These are phyloP conservation scores for Zasmidium angulare DNA, from an alignment of 2,329 filamentous ascomycete species.

Conservation along the genomic window DNA sequence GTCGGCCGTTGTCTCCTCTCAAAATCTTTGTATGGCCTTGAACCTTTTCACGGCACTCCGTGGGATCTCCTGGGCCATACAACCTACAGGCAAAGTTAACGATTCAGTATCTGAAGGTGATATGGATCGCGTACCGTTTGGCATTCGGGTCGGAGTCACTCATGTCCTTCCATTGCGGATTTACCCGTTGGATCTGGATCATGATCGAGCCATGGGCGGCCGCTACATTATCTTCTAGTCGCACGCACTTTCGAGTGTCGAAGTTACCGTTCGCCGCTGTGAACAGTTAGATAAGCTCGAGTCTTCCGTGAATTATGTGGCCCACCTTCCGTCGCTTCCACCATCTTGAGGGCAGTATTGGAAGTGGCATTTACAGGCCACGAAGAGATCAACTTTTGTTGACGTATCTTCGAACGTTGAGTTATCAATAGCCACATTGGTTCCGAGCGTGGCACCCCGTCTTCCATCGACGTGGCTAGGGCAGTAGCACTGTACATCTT, in stretches of 20 bases:
- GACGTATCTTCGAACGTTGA: no score
- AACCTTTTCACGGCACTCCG: no score
- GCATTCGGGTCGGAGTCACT: neutral
- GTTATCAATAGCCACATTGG: neutral
- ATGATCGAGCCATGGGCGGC: neutral
- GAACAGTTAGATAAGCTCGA: neutral
- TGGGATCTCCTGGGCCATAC: neutral
- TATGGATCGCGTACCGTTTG: neutral
- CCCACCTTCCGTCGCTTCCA: neutral
- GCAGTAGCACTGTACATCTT: neutral
- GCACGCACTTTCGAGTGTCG: neutral
- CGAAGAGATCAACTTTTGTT: no score
- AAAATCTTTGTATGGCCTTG: neutral
- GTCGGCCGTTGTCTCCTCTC: neutral
- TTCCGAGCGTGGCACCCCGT: neutral
- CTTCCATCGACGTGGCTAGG: neutral
- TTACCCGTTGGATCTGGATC: neutral
- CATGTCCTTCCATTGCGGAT: neutral
- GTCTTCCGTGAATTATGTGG: neutral
- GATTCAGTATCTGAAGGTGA: neutral
- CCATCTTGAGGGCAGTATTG: neutral
- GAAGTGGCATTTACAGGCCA: no score
- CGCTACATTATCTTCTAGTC: no score
- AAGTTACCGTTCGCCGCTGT: neutral
- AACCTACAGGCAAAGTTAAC: neutral